A percentile compares a stretch with the other conserved stretches of the same genome.
Evolutionary conservation across 345 rosid species (phyloP).

Genomic region (Pugionium dolabratum): DNA sequence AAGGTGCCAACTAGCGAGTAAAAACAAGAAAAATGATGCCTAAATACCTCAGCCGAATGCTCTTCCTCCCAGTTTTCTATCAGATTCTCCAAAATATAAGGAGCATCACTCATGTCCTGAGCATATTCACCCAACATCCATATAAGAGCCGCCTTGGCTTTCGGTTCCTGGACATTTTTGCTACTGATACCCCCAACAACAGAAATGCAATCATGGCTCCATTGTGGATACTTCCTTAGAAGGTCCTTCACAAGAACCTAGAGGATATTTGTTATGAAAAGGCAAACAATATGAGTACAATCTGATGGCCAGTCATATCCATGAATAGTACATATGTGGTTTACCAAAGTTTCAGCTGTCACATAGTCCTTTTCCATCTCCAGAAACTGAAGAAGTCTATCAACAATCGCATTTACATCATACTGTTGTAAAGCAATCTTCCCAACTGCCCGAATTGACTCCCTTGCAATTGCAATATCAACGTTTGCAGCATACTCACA

Average conservation of each 20-base stretch:
- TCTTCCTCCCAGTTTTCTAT: conserved; percentile 95
- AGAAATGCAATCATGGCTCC: conserved; percentile 99
- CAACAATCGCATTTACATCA: conserved; percentile 98
- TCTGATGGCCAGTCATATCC: neutral
- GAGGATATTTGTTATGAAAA: conserved; percentile 4
- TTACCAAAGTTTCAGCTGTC: conserved; percentile 96
- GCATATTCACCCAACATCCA: conserved; percentile 99
- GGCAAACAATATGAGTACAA: conserved; percentile 2
- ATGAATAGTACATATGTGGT: conserved; percentile 17
- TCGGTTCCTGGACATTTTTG: conserved; percentile 88
- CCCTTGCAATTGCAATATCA: conserved; percentile 92
- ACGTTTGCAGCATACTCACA: conserved; percentile 99
- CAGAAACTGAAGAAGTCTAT: conserved; percentile 97
- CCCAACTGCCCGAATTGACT: conserved; percentile 97
- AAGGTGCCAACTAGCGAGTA: conserved; percentile 8
- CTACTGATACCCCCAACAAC: conserved; percentile 99
- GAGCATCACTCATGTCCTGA: conserved; percentile 96
- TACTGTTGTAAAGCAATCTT: conserved; percentile 98
- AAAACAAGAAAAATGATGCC: neutral
- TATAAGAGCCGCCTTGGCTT: conserved; percentile 96
- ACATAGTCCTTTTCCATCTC: conserved; percentile 99
- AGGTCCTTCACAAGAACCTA: conserved; percentile 98
- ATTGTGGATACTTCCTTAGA: conserved; percentile 94
- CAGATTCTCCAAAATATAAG: conserved; percentile 83
- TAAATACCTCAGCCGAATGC: conserved; percentile 81